phyloP scores from a whole-genome alignment of 2,329 filamentous ascomycete species.

The Phialocephala subalpina region DNA sequence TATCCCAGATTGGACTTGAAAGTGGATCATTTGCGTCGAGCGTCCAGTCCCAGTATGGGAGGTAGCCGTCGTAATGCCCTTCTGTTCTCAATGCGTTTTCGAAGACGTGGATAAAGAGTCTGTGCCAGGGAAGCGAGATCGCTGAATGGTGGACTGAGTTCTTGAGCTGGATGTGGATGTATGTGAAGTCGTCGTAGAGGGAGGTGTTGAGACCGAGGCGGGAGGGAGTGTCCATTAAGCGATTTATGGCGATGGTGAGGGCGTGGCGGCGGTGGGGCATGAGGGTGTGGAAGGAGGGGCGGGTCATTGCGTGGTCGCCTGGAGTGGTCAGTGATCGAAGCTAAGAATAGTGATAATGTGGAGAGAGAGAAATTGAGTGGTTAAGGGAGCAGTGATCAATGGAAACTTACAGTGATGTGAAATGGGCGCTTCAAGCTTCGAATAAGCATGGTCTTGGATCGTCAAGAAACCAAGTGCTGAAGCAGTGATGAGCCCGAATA shows the following conservation, averaged over 20 bases:
- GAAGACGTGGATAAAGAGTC: constrained; percentile 50
- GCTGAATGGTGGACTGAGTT: constrained; percentile 29
- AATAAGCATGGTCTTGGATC: background rate
- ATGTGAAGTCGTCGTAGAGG: constrained; percentile 11
- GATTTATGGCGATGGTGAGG: background rate
- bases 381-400: too few relatives aligned
- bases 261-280: background rate
- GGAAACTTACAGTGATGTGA: background rate
- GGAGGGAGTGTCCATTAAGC: constrained; percentile 2
- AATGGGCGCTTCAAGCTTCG: background rate
- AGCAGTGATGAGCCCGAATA: background rate
- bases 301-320: background rate
- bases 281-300: background rate
- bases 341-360: too few relatives aligned
- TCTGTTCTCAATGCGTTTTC: constrained; percentile 47
- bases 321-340: background rate
- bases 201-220: background rate
- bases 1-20: background rate
- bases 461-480: background rate
- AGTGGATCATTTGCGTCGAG: background rate
- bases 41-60: background rate
- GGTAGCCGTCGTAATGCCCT: constrained; percentile 1
- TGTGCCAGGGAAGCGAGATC: constrained; percentile 52
- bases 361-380: background rate
- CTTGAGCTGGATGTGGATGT: constrained; percentile 2